Evolutionary conservation across 352 stramenopile species (phyloP), one percentile per base, ranked within the genome.

Genomic region (Globisporangium carolinianum): DNA sequence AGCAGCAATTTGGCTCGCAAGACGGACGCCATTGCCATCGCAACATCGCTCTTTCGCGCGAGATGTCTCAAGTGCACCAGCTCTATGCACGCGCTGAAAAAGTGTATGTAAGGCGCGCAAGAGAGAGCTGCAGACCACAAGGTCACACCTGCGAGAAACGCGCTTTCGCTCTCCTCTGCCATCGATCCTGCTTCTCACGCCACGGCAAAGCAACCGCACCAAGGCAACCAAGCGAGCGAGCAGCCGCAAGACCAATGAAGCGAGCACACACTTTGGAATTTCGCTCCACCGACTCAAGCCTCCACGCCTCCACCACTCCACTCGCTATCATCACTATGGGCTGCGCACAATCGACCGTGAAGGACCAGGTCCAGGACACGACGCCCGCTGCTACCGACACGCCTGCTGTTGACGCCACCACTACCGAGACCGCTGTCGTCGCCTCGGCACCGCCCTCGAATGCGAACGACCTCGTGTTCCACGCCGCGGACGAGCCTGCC

Each of bases 321-420:
- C 24, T 32, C 24, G 24, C 24, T 32, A 32, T 32, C 24, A 37
- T 17, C 39, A 36, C 18, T n/a, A 88, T 88, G 78, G 78, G 78
- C 68, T 88, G 78, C 78, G 66, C 61, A 57, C 75, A 86, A 69
- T 88, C 78, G 54, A 83, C 71, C 53, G 60, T 67, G 56, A 78
- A 72, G 61, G 67, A 82, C 36, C 67, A 79, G 48, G 69, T 84
- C 45, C 51, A 77, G 15, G 69, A 78, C 55, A 50, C 47, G 7
- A 35, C 47, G 17, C 24, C 43, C 36, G 8, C 32, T 3, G 48
- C 48, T 18, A 24, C 47, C 9, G 47, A 36, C 24, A 32, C 36
- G 4, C 18, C 48, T 12, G n/a, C 47, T n/a, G 11, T 43, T 18
- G 53, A 52, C 4, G 42, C 24, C 24, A 32, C 24, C 24, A 32